Base-by-base conservation (phyloP, 495 filamentous ascomycete species). In the Daldinia decipiens region DNA sequence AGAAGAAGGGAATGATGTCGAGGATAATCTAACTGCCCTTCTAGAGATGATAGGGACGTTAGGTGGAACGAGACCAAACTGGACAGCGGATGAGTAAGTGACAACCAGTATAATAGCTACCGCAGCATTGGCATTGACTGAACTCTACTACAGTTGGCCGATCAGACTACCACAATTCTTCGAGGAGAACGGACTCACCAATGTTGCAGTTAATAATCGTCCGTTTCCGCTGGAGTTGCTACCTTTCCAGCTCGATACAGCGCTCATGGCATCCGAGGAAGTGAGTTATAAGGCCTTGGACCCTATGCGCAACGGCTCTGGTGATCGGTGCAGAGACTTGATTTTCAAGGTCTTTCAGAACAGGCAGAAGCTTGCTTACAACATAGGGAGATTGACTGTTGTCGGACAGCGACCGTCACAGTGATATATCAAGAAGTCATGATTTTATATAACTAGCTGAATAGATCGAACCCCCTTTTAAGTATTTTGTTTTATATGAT, bases 311-410 rank as follows among this genome's bases (percentile, higher is more conserved):
- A 40, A 40, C 38, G 38, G 38, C 15, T 17, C 38, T 40, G 38
- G 38, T 5, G 53, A 57, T 58, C 27, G 24, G 2, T 65, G 62
- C 27, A 45, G 62, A 21, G 62, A 6, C 5, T 57, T 58, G 39
- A 65, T 65, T 39, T 58, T 40, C 24, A 55, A 55, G 27, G 40
- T 57, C 13, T 52, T 56, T 51, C 53, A 51, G 6, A 39, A 65
- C 36, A 65, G 62, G 21, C 63, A 59, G 32, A 59, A 59, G n/a
- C 54, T 59, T 19, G 54, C 54, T 21, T 58, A 66, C 29, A 66
- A 52, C 17, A 39, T 66, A 21, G 55, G 63, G 12, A 54, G 55
- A 51, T 40, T 58, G 12, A 66, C 63, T 38, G 55, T 59, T 32
- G 34, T 58, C n/a, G 55, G 55, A 53, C 55, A 59, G 45, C 63